These are phyloP conservation scores for Salvia miltiorrhiza DNA, from an alignment of 257 asterid genomes.

Conservation along the genomic window DNA sequence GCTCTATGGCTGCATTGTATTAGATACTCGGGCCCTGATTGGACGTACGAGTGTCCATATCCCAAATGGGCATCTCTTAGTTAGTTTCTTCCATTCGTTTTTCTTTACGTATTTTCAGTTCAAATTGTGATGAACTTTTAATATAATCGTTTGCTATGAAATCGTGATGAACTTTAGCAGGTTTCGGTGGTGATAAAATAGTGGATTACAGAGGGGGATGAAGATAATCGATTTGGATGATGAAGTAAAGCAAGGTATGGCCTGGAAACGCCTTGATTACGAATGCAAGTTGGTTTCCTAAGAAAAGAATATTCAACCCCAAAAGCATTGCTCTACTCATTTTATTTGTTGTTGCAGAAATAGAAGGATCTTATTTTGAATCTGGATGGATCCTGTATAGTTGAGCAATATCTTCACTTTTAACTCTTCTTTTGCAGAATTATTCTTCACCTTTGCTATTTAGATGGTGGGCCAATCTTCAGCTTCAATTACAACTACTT, in stretches of 20 bases:
- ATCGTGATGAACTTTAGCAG: not conserved
- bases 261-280: not conserved
- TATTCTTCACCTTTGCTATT: not conserved
- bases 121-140: too few species aligned
- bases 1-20: constrained; percentile 91
- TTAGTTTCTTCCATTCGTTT: constrained; percentile 17
- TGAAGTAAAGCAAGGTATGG: not conserved
- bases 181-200: not conserved
- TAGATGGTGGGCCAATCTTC: constrained; percentile 19
- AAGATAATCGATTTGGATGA: not conserved
- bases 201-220: not conserved
- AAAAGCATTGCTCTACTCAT: constrained; percentile 5
- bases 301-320: constrained; percentile 8
- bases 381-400: not conserved
- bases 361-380: not conserved
- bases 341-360: not conserved
- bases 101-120: not conserved
- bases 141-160: not conserved
- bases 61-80: constrained; percentile 70
- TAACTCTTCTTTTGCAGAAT: not conserved
- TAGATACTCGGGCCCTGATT: constrained; percentile 75
- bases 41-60: constrained; percentile 78
- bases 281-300: constrained; percentile 7
- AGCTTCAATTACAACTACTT: constrained; percentile 35
- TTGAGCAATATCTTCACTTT: not conserved